Evolutionary conservation across 78 protist species (phyloP).

Genomic region (Creolimax fragrantissima): DNA sequence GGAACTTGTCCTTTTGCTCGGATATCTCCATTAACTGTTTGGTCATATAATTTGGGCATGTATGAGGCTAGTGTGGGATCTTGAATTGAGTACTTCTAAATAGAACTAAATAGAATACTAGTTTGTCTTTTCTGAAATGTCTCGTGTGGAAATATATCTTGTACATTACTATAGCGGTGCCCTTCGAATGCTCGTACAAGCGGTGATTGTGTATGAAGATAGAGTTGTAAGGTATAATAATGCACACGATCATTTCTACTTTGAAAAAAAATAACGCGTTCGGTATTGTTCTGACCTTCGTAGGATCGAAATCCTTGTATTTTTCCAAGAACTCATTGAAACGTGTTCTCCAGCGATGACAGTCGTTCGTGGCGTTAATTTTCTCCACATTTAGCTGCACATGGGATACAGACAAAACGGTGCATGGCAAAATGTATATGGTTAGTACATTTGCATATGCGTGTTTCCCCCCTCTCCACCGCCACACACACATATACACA

Average conservation of each 20-base stretch:
- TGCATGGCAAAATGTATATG: too few species aligned
- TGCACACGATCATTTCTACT: background rate
- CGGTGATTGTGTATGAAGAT: background rate
- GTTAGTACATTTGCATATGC: too few species aligned
- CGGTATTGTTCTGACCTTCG: background rate
- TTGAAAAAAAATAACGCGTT: too few species aligned
- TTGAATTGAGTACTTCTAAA: too few species aligned
- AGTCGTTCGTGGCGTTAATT: background rate
- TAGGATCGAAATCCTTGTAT: background rate
- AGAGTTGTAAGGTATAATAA: background rate
- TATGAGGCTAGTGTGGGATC: too few species aligned
- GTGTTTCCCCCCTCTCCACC: too few species aligned
- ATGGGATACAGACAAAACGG: too few species aligned
- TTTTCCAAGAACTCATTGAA: background rate
- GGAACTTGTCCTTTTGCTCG: too few species aligned
- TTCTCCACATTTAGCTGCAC: background rate
- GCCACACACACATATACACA: too few species aligned
- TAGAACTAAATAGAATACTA: background rate
- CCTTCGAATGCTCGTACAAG: background rate
- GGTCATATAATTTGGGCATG: too few species aligned
- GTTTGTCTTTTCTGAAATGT: background rate
- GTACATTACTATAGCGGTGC: background rate
- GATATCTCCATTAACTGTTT: too few species aligned
- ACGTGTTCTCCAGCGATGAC: background rate
- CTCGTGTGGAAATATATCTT: background rate